phyloP scores from a whole-genome alignment of 768 basidiomycete species.

The Phanerodontia chrysosporium region DNA sequence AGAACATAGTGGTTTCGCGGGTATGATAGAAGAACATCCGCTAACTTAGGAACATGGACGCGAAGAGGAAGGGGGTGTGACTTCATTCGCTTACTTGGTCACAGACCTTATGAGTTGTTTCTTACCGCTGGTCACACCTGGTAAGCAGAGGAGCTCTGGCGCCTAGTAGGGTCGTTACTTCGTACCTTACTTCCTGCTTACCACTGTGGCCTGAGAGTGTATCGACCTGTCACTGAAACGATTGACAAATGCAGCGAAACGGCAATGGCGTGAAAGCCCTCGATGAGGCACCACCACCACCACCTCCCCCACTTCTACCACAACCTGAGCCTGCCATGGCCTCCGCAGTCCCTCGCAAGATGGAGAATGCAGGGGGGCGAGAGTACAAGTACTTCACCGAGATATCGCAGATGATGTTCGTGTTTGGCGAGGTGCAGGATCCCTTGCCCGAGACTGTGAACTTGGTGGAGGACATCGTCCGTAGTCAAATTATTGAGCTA shows the following conservation, averaged over 20 bases:
- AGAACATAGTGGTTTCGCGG: too few relatives aligned
- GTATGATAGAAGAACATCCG: too few relatives aligned
- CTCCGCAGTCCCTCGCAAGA: conserved; percentile 18
- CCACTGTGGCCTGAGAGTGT: neutral
- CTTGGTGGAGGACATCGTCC: conserved; percentile 92
- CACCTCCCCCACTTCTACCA: neutral
- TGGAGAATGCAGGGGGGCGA: conserved; percentile 22
- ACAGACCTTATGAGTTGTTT: neutral
- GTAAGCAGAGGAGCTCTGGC: neutral
- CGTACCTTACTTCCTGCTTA: neutral
- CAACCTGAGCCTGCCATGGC: neutral
- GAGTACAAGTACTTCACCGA: conserved; percentile 91
- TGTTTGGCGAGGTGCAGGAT: conserved; percentile 93
- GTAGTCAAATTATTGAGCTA: conserved; percentile 86
- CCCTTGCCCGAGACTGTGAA: conserved; percentile 84
- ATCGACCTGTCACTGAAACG: neutral
- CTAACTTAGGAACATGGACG: neutral
- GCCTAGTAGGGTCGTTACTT: neutral
- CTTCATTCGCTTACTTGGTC: neutral
- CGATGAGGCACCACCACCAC: neutral
- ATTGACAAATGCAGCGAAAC: neutral
- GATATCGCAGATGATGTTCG: conserved; percentile 98
- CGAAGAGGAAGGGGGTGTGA: neutral
- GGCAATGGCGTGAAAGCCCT: neutral
- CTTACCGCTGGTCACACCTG: neutral